A percentile compares a stretch with the other conserved stretches of the same genome.
phyloP scores from a whole-genome alignment of 768 basidiomycete genomes.

The Boletus fagicola region DNA sequence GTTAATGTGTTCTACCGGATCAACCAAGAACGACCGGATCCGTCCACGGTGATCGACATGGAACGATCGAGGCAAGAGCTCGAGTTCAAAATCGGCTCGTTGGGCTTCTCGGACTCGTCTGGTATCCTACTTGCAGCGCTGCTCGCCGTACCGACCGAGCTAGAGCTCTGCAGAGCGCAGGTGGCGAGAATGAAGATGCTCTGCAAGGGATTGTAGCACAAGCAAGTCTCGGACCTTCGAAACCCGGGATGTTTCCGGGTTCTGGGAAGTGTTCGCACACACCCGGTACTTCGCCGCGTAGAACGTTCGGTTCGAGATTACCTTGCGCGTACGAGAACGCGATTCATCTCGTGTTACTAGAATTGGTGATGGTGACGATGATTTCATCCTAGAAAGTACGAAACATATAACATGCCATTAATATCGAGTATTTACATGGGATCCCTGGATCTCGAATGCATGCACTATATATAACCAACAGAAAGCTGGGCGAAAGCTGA shows the following conservation, averaged over 20 bases:
- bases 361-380: not conserved
- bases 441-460: not conserved
- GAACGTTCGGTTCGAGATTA: not conserved
- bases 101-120: constrained; percentile 80
- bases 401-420: not conserved
- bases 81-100: constrained; percentile 88
- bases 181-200: constrained; percentile 65
- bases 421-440: not conserved
- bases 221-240: not conserved
- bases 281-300: not conserved
- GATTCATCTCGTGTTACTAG: not conserved
- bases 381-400: not conserved
- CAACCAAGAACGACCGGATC: constrained; percentile 65
- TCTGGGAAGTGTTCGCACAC: not conserved
- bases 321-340: not conserved
- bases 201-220: constrained; percentile 56
- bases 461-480: not conserved
- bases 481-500: not conserved
- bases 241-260: not conserved
- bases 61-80: constrained; percentile 71
- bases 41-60: constrained; percentile 43
- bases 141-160: constrained; percentile 50
- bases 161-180: constrained; percentile 74
- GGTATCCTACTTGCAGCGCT: constrained; percentile 54
- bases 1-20: constrained; percentile 86